These are phyloP conservation scores for Pythium phragmiticola DNA, from an alignment of 352 stramenopile genomes.

Conservation along the genomic window DNA sequence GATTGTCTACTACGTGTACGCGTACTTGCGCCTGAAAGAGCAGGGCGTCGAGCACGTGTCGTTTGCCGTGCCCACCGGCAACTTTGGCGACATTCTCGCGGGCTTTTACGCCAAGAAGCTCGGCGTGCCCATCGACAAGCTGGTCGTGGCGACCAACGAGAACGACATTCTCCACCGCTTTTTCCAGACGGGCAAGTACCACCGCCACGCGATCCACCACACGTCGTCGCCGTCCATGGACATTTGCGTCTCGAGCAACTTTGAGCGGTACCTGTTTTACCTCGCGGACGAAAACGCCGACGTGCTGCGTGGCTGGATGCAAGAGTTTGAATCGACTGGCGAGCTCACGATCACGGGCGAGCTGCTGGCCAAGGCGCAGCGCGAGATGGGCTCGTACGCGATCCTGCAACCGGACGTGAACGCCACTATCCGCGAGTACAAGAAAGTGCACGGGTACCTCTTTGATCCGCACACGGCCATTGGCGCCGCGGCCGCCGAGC, in stretches of 20 bases:
- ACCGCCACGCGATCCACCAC: slow-evolving; percentile 89
- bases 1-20: slow-evolving; percentile 99
- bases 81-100: slow-evolving; percentile 99
- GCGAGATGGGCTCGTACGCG: slow-evolving; percentile 93
- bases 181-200: slow-evolving; percentile 97
- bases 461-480: slow-evolving; percentile 97
- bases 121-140: slow-evolving; percentile 93
- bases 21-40: slow-evolving; percentile 91
- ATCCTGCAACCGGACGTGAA: slow-evolving; percentile 88
- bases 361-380: slow-evolving; percentile 87
- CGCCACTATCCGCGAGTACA: slow-evolving; percentile 91
- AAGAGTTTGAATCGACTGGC: slow-evolving; percentile 93
- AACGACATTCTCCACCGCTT: slow-evolving; percentile 99
- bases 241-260: slow-evolving; percentile 99
- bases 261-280: slow-evolving; percentile 98
- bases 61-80: slow-evolving; percentile 98
- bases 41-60: slow-evolving; percentile 71
- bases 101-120: slow-evolving; percentile 96
- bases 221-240: slow-evolving; percentile 98
- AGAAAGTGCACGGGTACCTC: slow-evolving; percentile 92
- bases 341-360: slow-evolving; percentile 93
- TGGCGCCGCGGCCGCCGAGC: slow-evolving; percentile 90
- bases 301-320: slow-evolving; percentile 93
- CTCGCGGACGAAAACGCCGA: slow-evolving; percentile 92
- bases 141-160: slow-evolving; percentile 99